These are phyloP conservation scores for Clavispora asparagi DNA, from an alignment of 805 yeast genomes.

Conservation along the genomic window DNA sequence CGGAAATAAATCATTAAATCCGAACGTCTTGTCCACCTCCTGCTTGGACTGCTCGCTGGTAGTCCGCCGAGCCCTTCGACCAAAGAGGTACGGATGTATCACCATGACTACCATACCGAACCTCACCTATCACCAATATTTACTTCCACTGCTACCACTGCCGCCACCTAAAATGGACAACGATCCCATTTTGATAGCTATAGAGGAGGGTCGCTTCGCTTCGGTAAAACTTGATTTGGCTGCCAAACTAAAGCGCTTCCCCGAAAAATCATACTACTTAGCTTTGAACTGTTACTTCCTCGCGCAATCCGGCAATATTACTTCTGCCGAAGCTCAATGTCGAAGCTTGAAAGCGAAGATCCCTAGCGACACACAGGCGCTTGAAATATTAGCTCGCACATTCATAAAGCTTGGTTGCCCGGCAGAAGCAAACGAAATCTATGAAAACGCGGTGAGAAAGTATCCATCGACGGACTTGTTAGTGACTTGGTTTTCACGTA, in stretches of 20 bases:
- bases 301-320: slow-evolving; percentile 26
- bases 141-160: background rate
- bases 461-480: slow-evolving; percentile 47
- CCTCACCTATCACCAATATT: background rate
- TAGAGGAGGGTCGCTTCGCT: slow-evolving; percentile 49
- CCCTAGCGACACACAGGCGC: slow-evolving; percentile 53
- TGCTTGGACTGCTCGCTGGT: too few species aligned
- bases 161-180: slow-evolving; percentile 13
- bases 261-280: slow-evolving; percentile 50
- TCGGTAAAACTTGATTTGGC: slow-evolving; percentile 47
- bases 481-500: slow-evolving; percentile 53
- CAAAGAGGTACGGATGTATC: background rate
- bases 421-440: slow-evolving; percentile 42
- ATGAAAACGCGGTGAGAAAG: slow-evolving; percentile 54
- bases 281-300: slow-evolving; percentile 39
- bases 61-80: too few species aligned
- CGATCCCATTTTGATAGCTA: slow-evolving; percentile 33
- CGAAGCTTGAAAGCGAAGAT: slow-evolving; percentile 24
- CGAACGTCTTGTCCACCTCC: too few species aligned
- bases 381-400: slow-evolving; percentile 43
- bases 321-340: slow-evolving; percentile 29
- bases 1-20: too few species aligned
- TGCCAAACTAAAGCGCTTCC: slow-evolving; percentile 48
- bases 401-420: slow-evolving; percentile 28
- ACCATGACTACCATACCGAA: background rate